Percentiles rank a stretch among this genome's conserved stretches.
These are phyloP conservation scores for Leucocoprinus sp. DNA, from an alignment of 768 basidiomycete species.

Conservation along the genomic window DNA sequence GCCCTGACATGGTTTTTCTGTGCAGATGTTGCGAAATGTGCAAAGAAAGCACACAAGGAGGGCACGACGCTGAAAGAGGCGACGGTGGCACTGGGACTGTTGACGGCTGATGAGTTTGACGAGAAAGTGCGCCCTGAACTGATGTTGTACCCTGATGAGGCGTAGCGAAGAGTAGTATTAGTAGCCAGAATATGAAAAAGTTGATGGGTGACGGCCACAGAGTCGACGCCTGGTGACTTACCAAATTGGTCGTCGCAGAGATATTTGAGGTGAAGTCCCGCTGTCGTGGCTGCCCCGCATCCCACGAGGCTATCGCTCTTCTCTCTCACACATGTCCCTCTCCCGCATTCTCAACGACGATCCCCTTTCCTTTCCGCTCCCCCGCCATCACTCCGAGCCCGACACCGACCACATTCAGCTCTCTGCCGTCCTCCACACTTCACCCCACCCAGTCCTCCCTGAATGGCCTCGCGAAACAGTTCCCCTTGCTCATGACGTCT, in stretches of 20 bases:
- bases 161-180: slow-evolving; percentile 15
- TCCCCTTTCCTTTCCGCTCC: slow-evolving; percentile 27
- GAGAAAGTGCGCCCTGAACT: slow-evolving; percentile 86
- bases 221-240: slow-evolving; percentile 10
- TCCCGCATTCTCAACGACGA: slow-evolving; percentile 76
- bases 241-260: slow-evolving; percentile 10
- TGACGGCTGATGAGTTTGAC: slow-evolving; percentile 91
- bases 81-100: slow-evolving; percentile 76
- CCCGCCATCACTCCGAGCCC: slow-evolving; percentile 18
- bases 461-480: slow-evolving; percentile 10
- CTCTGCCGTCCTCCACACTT: slow-evolving; percentile 2
- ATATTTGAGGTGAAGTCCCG: slow-evolving; percentile 14
- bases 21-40: slow-evolving; percentile 92
- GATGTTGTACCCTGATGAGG: slow-evolving; percentile 68
- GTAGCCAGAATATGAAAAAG: slow-evolving; percentile 15
- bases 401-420: slow-evolving; percentile 15
- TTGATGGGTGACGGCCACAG: slow-evolving; percentile 5
- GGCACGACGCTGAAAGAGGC: slow-evolving; percentile 95
- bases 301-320: slow-evolving; percentile 27
- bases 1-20: slow-evolving; percentile 13
- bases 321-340: slow-evolving; percentile 52
- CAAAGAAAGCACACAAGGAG: slow-evolving; percentile 99
- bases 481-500: slow-evolving; percentile 7
- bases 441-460: slow-evolving; percentile 15
- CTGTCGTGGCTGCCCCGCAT: slow-evolving; percentile 21